Evolutionary conservation across 2,329 filamentous ascomycete genomes (phyloP), one percentile per base, ranked within the genome.

Genomic region (Emergomyces orientalis): DNA sequence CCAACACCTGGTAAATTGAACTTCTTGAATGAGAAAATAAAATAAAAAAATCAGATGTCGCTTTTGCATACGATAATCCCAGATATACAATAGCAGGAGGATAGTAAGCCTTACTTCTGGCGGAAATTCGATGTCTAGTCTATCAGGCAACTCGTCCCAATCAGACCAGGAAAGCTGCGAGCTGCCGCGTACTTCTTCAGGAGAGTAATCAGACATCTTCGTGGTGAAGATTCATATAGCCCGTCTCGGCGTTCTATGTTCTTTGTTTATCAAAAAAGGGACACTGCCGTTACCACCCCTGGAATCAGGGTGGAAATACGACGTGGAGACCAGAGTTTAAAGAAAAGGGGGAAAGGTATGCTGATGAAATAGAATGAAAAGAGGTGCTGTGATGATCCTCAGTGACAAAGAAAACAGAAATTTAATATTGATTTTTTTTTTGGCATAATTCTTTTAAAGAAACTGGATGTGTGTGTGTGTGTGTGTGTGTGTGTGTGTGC

Each of bases 121-220:
- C 3, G n/a, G n/a, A 27, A 25, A 43, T 13, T 57, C 34, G n/a
- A 57, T 17, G 37, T 22, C 55, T 5, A 17, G 22, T 17, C 55
- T 41, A 45, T 58, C 55, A 25, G 55, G 34, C 37, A 58, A 58
- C 34, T 58, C 37, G 25, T 58, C 55, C 55, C 55, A 58, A 22
- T 58, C 55, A 43, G 32, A 39, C 22, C n/a, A 43, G n/a, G 55
- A 58, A 30, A 41, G 1, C 13, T 27, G 34, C 3, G 55, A 58
- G 55, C 25, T 58, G 22, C 55, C 55, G 14, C 55, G 55, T 13
- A 58, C 37, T 37, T 58, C 13, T 6, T 30, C 37, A 19, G 55
- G 55, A 19, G 55, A 58, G 22, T 30, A 43, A 19, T 58, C 37
- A 25, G 14, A 19, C 55, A 43, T 58, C 55, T 13, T 58, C 47